A percentile compares a stretch with the other conserved stretches of the same genome.
These are phyloP conservation scores for Mucor velutinosus DNA, from an alignment of 371 early-diverging fungal species.

Conservation along the genomic window DNA sequence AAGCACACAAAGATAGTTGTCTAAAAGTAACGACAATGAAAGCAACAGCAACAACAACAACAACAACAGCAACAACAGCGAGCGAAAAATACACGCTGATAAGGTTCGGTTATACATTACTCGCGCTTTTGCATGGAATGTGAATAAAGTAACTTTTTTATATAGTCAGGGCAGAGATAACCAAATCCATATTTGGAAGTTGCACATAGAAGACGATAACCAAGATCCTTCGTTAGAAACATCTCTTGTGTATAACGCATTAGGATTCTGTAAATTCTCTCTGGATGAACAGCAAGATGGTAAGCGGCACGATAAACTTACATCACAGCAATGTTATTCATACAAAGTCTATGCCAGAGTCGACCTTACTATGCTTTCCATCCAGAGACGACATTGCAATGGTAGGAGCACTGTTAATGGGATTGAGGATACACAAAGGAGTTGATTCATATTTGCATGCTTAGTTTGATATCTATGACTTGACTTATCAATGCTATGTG, in stretches of 20 bases:
- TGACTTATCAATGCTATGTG: constrained; percentile 21
- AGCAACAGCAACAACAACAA: too few relatives aligned
- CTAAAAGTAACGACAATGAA: constrained; percentile 19
- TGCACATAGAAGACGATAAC: constrained; percentile 11
- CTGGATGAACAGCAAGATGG: background rate
- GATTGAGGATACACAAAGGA: background rate
- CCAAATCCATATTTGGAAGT: constrained; percentile 47
- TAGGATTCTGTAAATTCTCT: constrained; percentile 49
- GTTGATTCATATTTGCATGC: background rate
- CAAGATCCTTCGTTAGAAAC: constrained; percentile 14
- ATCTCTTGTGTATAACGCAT: constrained; percentile 38
- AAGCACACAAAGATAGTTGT: constrained; percentile 43
- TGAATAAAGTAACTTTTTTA: constrained; percentile 5
- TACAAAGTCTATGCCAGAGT: background rate
- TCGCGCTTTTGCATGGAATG: background rate
- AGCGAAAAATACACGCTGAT: constrained; percentile 23
- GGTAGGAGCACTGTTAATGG: constrained; percentile 20
- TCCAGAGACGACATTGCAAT: constrained; percentile 31
- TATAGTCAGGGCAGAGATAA: constrained; percentile 57
- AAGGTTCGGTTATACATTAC: constrained; percentile 23
- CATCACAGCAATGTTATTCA: background rate
- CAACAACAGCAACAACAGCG: too few relatives aligned
- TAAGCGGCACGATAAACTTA: constrained; percentile 7
- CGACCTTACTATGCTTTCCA: constrained; percentile 28
- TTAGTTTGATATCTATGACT: constrained; percentile 53